Evolutionary conservation across 805 yeast genomes (phyloP).

Genomic region (Starmerella bombicola): DNA sequence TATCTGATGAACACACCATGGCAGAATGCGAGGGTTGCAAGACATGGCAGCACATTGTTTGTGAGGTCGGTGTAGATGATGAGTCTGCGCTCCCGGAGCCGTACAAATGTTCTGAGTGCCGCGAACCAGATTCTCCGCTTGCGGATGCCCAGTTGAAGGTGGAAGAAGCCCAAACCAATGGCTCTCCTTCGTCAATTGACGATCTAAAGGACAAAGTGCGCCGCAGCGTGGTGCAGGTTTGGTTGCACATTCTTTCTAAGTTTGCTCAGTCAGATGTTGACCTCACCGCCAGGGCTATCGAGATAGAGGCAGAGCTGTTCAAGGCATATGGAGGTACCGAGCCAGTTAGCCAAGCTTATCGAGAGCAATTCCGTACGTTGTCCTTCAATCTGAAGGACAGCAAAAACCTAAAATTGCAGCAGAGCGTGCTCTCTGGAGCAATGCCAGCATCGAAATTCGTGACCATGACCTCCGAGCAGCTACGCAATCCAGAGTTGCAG

Average conservation of each 20-base stretch:
- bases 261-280: constrained; percentile 19
- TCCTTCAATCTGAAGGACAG: constrained; percentile 45
- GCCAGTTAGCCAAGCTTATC: constrained; percentile 37
- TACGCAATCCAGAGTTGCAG: constrained; percentile 63
- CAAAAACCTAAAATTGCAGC: constrained; percentile 46
- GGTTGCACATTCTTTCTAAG: not conserved
- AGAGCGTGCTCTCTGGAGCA: constrained; percentile 42
- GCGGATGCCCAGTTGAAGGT: not conserved
- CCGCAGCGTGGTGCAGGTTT: constrained; percentile 8
- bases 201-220: constrained; percentile 32
- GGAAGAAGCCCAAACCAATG: not conserved
- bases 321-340: constrained; percentile 27
- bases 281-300: constrained; percentile 33
- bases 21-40: constrained; percentile 52
- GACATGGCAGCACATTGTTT: constrained; percentile 58
- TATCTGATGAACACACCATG: constrained; percentile 41
- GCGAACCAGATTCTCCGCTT: constrained; percentile 21
- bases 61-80: constrained; percentile 40
- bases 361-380: constrained; percentile 56
- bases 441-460: constrained; percentile 49
- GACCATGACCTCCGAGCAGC: constrained; percentile 55
- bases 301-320: constrained; percentile 42
- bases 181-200: not conserved
- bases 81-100: constrained; percentile 38
- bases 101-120: constrained; percentile 45